Percentiles rank a stretch among this genome's conserved stretches.
Conservation (phyloP, 2,329 filamentous ascomycete genomes). For the Cytospora piceae region DNA sequence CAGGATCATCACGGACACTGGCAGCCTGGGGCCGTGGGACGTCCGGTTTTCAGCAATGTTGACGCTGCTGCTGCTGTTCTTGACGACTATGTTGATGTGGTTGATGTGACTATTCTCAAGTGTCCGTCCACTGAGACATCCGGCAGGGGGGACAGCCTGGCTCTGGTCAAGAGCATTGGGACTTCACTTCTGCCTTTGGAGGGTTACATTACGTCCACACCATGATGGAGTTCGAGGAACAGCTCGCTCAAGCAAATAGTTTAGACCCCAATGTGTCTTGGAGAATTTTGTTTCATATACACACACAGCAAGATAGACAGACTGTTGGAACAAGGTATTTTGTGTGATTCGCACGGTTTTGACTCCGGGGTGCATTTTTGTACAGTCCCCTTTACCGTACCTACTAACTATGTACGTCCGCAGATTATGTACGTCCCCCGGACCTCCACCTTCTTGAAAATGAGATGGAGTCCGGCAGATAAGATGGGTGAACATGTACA, state of each 20-base stretch:
- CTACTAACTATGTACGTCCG: background rate
- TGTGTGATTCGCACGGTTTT: background rate
- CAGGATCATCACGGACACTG: background rate
- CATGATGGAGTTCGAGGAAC: background rate
- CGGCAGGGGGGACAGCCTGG: background rate
- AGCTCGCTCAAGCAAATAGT: background rate
- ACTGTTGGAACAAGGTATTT: background rate
- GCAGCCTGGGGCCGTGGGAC: background rate
- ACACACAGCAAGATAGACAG: background rate
- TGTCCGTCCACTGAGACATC: too few species aligned
- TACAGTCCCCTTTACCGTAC: conserved; percentile 1
- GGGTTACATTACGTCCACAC: background rate
- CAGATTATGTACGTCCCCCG: background rate
- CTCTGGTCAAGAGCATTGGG: too few species aligned
- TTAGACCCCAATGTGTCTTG: background rate
- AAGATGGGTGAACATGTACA: conserved; percentile 1
- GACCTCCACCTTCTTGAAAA: background rate
- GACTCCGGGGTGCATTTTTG: background rate
- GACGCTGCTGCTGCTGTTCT: background rate
- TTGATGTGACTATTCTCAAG: background rate
- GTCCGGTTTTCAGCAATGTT: background rate
- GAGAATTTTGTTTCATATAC: background rate
- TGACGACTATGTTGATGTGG: background rate
- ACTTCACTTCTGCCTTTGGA: too few species aligned
- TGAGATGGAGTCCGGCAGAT: background rate